phyloP scores from a whole-genome alignment of 2,329 filamentous ascomycete species.

The Colletotrichum sansevieriae region DNA sequence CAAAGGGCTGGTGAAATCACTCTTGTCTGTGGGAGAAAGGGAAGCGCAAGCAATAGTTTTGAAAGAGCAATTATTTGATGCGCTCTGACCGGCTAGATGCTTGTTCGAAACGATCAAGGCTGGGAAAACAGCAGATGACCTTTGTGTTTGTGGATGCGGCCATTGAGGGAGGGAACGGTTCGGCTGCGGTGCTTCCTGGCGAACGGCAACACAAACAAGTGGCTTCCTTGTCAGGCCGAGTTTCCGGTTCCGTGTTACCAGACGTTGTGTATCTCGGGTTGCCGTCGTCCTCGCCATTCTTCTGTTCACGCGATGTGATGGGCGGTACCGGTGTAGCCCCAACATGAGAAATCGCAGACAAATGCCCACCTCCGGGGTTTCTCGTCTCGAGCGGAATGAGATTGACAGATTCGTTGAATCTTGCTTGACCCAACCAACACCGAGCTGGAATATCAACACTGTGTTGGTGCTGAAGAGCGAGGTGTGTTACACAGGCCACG shows the following conservation, averaged over 20 bases:
- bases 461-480: slow-evolving; percentile 1
- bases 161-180: slow-evolving; percentile 4
- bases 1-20: too few species aligned
- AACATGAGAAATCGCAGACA: not conserved
- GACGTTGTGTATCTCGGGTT: not conserved
- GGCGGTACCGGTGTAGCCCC: not conserved
- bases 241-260: slow-evolving; percentile 23
- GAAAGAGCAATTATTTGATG: not conserved
- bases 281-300: not conserved
- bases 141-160: not conserved
- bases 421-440: not conserved
- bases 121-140: not conserved
- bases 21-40: not conserved
- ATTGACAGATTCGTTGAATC: not conserved
- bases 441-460: slow-evolving; percentile 6
- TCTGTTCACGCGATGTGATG: not conserved
- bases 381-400: too few species aligned
- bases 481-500: slow-evolving; percentile 20
- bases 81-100: not conserved
- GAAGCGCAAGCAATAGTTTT: not conserved
- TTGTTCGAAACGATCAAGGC: not conserved
- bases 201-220: slow-evolving; percentile 22
- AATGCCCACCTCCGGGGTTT: not conserved
- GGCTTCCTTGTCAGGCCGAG: slow-evolving; percentile 11
- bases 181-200: slow-evolving; percentile 24